phyloP scores from a whole-genome alignment of 1,284 basidiomycete genomes.

The Ceratobasidium sp. region DNA sequence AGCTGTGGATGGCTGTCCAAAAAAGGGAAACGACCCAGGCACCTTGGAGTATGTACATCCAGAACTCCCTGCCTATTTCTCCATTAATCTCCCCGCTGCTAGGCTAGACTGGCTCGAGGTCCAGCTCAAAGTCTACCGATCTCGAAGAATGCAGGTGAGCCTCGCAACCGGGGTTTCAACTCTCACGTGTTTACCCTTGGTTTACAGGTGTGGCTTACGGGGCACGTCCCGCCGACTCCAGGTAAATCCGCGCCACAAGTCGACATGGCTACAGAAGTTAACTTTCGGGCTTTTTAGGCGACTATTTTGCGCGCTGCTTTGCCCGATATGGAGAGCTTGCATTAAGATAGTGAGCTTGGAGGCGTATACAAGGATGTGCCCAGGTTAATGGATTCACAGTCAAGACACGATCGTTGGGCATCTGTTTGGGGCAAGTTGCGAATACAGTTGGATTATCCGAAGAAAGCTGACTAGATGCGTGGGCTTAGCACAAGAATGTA shows the following conservation, averaged over 20 bases:
- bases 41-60: constrained; percentile 72
- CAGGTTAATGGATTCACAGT: constrained; percentile 40
- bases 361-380: not conserved
- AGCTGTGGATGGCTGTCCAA: constrained; percentile 79
- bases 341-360: constrained; percentile 28
- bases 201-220: constrained; percentile 62
- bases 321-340: constrained; percentile 78
- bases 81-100: constrained; percentile 1
- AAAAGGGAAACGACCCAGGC: constrained; percentile 76
- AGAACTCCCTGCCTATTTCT: not conserved
- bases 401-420: constrained; percentile 94
- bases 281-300: constrained; percentile 60
- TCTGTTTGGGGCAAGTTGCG: constrained; percentile 79
- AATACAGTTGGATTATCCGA: not conserved
- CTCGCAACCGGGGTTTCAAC: constrained; percentile 38
- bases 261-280: constrained; percentile 30
- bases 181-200: constrained; percentile 45
- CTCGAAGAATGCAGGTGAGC: constrained; percentile 81
- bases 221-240: constrained; percentile 65
- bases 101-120: constrained; percentile 91
- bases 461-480: constrained; percentile 1
- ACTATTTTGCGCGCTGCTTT: constrained; percentile 89
- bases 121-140: constrained; percentile 79
- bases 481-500: constrained; percentile 76
- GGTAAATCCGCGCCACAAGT: constrained; percentile 26